Base-by-base conservation (phyloP, 2,329 filamentous ascomycete genomes). In the Xylaria sp. region DNA sequence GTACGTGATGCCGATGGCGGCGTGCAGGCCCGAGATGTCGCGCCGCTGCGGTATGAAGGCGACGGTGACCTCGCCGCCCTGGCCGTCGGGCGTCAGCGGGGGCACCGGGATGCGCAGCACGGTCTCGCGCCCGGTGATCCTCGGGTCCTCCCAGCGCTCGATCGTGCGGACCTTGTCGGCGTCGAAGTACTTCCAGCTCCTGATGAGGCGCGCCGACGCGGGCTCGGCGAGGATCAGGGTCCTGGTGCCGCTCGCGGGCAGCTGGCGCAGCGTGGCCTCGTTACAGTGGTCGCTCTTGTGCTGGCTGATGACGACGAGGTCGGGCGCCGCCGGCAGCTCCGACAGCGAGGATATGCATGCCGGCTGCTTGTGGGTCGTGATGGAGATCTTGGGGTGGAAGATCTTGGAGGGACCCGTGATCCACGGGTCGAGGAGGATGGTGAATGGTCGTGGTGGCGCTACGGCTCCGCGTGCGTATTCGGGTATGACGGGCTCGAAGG, bases 371-470 rank as follows among this genome's bases (percentile, higher is more conserved):
- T 85, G 84, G 42, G 76, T 77, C 2, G 84, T 80, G 38, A 78
- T 79, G 18, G 85, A 85, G 69, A 90, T 85, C 64, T 77, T 79
- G 22, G 81, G 76, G 63, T 84, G 83, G 63, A 83, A 77, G 57
- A 87, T 80, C 48, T 80, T 82, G 9, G 84, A 84, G 3, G 81
- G 73, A 0, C 85, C 85, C 9, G 77, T 75, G 26, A 90, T 77
- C 85, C 87, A 91, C 2, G 89, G 89, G 67, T 92, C 88, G 46
- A 91, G 71, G 39, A 92, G 78, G 48, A 92, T 80, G 16, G 81
- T 85, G 69, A 88, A 91, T 3, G 81, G 78, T 46, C 75, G 75
- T 11, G 77, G 75, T 24, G 77, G 75, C 22, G 73, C 72, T 47
- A 67, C 47, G 20, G 54, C 21, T 50, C 63, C 54, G 46, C 71